phyloP scores from a whole-genome alignment of 768 basidiomycete species.

The Boletus reticulatus region DNA sequence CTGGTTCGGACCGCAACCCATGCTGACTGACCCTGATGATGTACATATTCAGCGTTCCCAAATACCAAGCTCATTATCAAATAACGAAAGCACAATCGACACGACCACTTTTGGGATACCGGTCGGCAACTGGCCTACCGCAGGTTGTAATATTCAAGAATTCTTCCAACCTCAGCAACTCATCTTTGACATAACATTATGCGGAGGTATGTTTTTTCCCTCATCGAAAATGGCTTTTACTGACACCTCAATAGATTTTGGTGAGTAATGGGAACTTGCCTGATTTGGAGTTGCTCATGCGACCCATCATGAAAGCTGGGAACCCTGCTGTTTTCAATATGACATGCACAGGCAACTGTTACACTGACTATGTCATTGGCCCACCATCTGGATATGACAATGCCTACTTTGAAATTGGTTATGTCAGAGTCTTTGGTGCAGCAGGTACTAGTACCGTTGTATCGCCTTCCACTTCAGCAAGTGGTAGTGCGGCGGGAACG shows the following conservation, averaged over 20 bases:
- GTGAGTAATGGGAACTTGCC: slow-evolving; percentile 17
- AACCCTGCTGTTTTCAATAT: slow-evolving; percentile 48
- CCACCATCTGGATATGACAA: slow-evolving; percentile 57
- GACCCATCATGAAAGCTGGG: slow-evolving; percentile 43
- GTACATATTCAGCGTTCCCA: slow-evolving; percentile 28
- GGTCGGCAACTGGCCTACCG: slow-evolving; percentile 62
- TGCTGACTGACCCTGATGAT: slow-evolving; percentile 2
- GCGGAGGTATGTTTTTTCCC: slow-evolving; percentile 46
- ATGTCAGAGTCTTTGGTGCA: slow-evolving; percentile 48
- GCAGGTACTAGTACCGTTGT: slow-evolving; percentile 28
- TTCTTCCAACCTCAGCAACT: slow-evolving; percentile 65
- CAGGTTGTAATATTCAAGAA: slow-evolving; percentile 48
- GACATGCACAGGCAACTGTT: slow-evolving; percentile 67
- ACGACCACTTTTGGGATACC: slow-evolving; percentile 63
- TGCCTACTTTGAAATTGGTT: slow-evolving; percentile 73
- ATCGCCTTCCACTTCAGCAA: slow-evolving; percentile 19
- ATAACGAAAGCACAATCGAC: slow-evolving; percentile 49
- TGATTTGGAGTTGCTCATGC: slow-evolving; percentile 4
- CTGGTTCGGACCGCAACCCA: not conserved
- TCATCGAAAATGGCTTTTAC: slow-evolving; percentile 12
- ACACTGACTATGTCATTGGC: slow-evolving; percentile 68
- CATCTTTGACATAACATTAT: slow-evolving; percentile 73
- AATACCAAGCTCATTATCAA: slow-evolving; percentile 47
- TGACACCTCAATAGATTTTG: slow-evolving; percentile 28
- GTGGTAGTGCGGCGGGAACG: slow-evolving; percentile 13